Percentiles rank a stretch among this genome's conserved stretches.
phyloP scores from a whole-genome alignment of 208 protist species.

The Leishmania turanica region DNA sequence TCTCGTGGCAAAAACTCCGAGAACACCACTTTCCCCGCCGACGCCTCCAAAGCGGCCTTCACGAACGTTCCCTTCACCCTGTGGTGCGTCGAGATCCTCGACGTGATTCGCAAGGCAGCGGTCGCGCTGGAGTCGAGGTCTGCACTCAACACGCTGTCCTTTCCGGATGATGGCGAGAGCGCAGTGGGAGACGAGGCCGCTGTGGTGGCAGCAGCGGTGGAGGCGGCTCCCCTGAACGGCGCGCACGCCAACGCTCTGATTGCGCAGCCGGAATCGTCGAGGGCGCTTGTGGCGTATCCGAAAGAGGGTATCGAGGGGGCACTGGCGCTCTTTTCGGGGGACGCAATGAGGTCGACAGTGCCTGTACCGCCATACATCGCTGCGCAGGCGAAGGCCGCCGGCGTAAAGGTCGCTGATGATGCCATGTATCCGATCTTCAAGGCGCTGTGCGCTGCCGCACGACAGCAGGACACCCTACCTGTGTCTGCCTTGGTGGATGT shows the following conservation, averaged over 20 bases:
- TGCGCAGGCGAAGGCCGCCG: slow-evolving; percentile 14
- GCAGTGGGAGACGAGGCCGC: not conserved
- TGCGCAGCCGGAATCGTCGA: not conserved
- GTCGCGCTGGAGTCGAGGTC: slow-evolving; percentile 6
- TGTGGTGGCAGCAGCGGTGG: no score
- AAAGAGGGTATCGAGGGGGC: slow-evolving; percentile 9
- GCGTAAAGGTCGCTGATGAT: slow-evolving; percentile 15
- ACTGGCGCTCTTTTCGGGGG: slow-evolving; percentile 4
- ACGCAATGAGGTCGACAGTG: not conserved
- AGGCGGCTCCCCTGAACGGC: not conserved
- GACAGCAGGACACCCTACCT: slow-evolving; percentile 7
- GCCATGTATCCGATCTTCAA: slow-evolving; percentile 25
- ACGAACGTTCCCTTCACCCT: slow-evolving; percentile 11
- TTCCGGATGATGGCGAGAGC: not conserved
- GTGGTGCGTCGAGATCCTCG: slow-evolving; percentile 18
- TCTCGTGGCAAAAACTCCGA: not conserved
- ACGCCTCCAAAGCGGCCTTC: not conserved
- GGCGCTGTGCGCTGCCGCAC: slow-evolving; percentile 18
- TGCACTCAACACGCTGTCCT: slow-evolving; percentile 6
- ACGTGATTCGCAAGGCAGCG: slow-evolving; percentile 6
- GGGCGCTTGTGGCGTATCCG: not conserved
- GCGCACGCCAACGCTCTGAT: not conserved
- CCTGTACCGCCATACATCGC: slow-evolving; percentile 9
- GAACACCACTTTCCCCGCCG: not conserved
- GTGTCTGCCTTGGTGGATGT: slow-evolving; percentile 27